Base-by-base conservation (phyloP, 2,329 filamentous ascomycete species). In the Aureobasidium sp. region DNA sequence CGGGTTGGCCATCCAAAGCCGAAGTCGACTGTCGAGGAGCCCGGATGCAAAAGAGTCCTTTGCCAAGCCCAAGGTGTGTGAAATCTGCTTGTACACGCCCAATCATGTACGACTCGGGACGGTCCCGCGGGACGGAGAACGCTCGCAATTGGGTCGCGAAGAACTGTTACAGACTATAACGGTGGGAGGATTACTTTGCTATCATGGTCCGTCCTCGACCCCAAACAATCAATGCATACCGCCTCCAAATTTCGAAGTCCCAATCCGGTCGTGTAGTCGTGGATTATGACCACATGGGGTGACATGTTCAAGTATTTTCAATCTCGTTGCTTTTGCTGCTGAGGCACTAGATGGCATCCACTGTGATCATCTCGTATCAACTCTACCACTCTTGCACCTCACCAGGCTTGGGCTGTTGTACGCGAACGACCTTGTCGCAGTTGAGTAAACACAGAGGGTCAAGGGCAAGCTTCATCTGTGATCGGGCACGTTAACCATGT, bases 381-480 rank as follows among this genome's bases (percentile, higher is more conserved):
- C 1, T 35, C 42, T 68, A 75, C 73, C 73, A 75, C 55, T 73
- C 71, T 62, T 73, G 69, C 10, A 72, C 69, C 67, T 83, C 80
- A 3, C 79, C 80, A 19, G 71, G 65, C 60, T 72, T 74, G 8
- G 80, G 78, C 64, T 69, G 66, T 64, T 82, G 76, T 40, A 79
- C 74, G n/a, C 83, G 74, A n/a, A 86, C 78, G 62, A 85, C 78
- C 72, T 86, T 86, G 70, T 86, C 83, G 67, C 81, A 84, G 65
- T 86, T 86, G 27, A 86, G 75, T 65, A 86, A 68, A 66, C 83
- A 83, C 45, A 90, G 75, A 3, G 89, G 89, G 72, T 94, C 90
- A 64, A 91, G 87, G 0, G 89, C 87, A 67, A 84, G 79, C 77
- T 94, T 94, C 71, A 93, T 84, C 85, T 89, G 65, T 63, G 60